phyloP scores from a whole-genome alignment of 2,329 filamentous ascomycete species.

The Venturia pyrina region DNA sequence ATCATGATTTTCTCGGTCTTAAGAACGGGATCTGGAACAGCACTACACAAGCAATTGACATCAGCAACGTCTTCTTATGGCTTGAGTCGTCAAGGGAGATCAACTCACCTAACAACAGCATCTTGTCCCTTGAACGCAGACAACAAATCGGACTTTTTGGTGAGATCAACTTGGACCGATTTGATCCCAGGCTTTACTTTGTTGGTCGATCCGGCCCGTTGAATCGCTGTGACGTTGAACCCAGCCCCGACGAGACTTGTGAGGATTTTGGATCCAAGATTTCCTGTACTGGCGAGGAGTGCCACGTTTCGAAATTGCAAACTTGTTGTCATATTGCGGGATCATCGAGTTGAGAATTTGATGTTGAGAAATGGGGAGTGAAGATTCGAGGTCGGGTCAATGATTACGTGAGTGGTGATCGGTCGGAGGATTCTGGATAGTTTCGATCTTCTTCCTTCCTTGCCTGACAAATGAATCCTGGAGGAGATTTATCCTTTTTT shows the following conservation, averaged over 20 bases:
- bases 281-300: slow-evolving; percentile 7
- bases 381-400: no score
- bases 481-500: no score
- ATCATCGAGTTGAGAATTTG: no score
- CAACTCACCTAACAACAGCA: slow-evolving; percentile 8
- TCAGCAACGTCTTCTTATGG: no score
- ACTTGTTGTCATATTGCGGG: neutral
- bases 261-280: slow-evolving; percentile 11
- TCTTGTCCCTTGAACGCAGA: slow-evolving; percentile 10
- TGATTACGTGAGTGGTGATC: no score
- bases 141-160: slow-evolving; percentile 1
- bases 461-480: no score
- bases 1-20: slow-evolving; percentile 18
- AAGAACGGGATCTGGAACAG: neutral
- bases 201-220: neutral
- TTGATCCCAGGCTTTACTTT: neutral
- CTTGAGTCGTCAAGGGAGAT: no score
- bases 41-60: no score
- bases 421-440: no score
- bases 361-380: no score
- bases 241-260: neutral
- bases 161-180: slow-evolving; percentile 1
- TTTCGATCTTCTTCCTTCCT: no score
- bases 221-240: slow-evolving; percentile 8
- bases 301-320: neutral